Evolutionary conservation across 1,284 basidiomycete genomes (phyloP).

Genomic region (Cutaneotrichosporon cutaneum): DNA sequence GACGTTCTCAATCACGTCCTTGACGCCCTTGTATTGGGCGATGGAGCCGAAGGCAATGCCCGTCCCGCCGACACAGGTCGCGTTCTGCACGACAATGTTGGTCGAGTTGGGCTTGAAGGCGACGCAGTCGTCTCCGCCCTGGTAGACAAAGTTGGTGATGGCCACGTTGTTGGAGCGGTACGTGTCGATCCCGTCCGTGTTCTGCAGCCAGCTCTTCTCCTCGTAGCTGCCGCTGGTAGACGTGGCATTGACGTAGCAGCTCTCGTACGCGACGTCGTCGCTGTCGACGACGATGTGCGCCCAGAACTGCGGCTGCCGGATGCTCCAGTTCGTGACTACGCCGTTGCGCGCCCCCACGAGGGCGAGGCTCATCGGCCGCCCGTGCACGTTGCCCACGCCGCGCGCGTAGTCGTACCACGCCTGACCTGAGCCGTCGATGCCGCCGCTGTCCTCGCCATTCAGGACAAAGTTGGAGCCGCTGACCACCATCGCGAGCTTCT

Average conservation of each 20-base stretch:
- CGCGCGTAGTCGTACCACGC: conserved; percentile 59
- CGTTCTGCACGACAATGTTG: conserved; percentile 58
- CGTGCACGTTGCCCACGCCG: conserved; percentile 46
- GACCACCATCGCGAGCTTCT: conserved; percentile 67
- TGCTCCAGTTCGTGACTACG: conserved; percentile 58
- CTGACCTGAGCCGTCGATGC: conserved; percentile 65
- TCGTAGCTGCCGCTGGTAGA: conserved; percentile 47
- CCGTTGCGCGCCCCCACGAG: conserved; percentile 58
- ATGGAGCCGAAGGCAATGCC: conserved; percentile 66
- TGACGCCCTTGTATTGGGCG: conserved; percentile 61
- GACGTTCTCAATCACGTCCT: conserved; percentile 62
- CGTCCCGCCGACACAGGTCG: conserved; percentile 64
- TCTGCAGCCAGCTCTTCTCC: conserved; percentile 57
- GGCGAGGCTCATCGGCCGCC: conserved; percentile 62
- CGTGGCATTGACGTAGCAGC: conserved; percentile 63
- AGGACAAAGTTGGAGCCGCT: conserved; percentile 62
- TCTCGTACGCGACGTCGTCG: conserved; percentile 52
- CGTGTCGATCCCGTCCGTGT: conserved; percentile 58
- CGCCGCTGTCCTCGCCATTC: conserved; percentile 62
- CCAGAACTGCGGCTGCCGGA: conserved; percentile 66
- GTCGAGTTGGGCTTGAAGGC: conserved; percentile 66
- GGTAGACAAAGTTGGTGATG: conserved; percentile 47
- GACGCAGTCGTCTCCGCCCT: conserved; percentile 64
- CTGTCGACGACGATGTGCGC: conserved; percentile 62
- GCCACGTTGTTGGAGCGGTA: conserved; percentile 61